A percentile compares a stretch with the other conserved stretches of the same genome.
These are phyloP conservation scores for Aspergillus sp. DNA, from an alignment of 2,329 filamentous ascomycete species.

Conservation along the genomic window DNA sequence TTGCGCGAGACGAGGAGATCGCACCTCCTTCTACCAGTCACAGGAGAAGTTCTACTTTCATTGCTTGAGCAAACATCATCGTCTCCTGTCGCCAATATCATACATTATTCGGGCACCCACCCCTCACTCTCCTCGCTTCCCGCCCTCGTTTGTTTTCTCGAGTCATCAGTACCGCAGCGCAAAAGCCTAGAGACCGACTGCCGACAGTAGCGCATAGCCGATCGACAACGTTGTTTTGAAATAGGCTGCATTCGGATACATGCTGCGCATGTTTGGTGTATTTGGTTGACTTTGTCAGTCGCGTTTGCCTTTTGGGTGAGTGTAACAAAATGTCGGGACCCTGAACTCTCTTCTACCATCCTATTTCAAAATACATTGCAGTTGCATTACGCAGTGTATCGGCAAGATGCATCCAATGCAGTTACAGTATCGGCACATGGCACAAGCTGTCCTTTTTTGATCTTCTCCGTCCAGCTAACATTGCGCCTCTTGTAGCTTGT, in stretches of 20 bases:
- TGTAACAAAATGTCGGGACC: too few species aligned
- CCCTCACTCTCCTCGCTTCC: neutral
- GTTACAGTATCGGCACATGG: too few species aligned
- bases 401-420: too few species aligned
- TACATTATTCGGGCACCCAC: neutral
- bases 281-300: neutral
- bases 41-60: neutral
- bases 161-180: neutral
- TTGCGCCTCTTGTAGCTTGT: slow-evolving; percentile 1
- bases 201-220: neutral
- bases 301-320: too few species aligned
- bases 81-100: neutral
- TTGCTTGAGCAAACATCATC: neutral
- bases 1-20: neutral
- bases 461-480: neutral
- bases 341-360: neutral
- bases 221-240: neutral
- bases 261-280: neutral
- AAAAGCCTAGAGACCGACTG: neutral
- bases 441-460: neutral
- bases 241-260: neutral
- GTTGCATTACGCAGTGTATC: neutral
- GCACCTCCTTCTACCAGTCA: neutral
- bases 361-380: neutral
- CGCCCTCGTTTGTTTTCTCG: neutral